Base-by-base conservation (phyloP, 345 rosid species). In the Pugionium dolabratum region DNA sequence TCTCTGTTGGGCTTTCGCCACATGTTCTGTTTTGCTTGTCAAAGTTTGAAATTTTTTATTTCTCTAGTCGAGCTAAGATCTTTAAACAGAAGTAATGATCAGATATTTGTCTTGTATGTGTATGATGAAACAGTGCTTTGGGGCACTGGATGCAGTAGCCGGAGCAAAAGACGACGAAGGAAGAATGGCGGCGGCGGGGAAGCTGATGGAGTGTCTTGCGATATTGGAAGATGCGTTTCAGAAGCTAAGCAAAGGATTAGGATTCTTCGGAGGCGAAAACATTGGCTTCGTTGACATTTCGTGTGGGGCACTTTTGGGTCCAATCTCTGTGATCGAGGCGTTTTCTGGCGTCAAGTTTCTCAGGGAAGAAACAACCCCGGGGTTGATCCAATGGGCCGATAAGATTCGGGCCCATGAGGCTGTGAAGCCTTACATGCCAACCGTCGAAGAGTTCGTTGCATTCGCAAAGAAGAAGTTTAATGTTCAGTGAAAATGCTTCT, bases 261-360 rank as follows among this genome's bases (percentile, higher is more conserved):
- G 75, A 9, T 89, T 83, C 76, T 89, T 89, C 31, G 89, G 96
- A 29, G 96, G 90, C 18, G 83, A 76, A 54, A 55, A 52, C 44
- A 79, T 89, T 3, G 96, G 92, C 5, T 84, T 65, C 57, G 46
- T 84, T 2, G 96, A 89, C 75, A 83, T 89, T 18, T 85, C 87
- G 0, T 71, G 85, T 31, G 87, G 87, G 0, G 4, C 78, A 55
- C 59, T 54, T 33, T 58, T 86, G 72, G 89, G 79, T 9, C 85
- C 93, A 80, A 1, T 86, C 5, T 72, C 81, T 46, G 85, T 86
- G 8, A 36, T 67, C 0, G 83, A 83, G 76, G 80, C 46, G 47
- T 9, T 39, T 11, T 10, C 33, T 4, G 81, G 76, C 8, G 36
- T 75, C 29, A 71, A 81, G 79, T 69, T 86, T 42, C 67, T 89